phyloP scores from a whole-genome alignment of 2,329 filamentous ascomycete genomes.

The Penicillium sp. region DNA sequence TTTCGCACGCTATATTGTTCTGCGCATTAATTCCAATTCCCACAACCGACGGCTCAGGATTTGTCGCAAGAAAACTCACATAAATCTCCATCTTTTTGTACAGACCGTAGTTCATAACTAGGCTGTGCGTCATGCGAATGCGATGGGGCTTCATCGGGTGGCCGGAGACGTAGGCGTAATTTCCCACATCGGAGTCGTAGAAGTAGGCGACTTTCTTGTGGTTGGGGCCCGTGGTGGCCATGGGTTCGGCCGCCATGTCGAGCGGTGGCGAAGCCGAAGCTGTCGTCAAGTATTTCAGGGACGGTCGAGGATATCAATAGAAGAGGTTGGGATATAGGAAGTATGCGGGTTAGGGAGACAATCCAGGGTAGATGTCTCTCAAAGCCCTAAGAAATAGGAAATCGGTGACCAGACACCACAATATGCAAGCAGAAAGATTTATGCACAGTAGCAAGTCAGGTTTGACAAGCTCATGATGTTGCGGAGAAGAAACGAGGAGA shows the following conservation, averaged over 20 bases:
- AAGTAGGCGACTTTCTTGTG: slow-evolving; percentile 94
- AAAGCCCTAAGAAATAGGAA: slow-evolving; percentile 3
- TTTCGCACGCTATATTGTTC: slow-evolving; percentile 66
- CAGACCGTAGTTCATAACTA: slow-evolving; percentile 73
- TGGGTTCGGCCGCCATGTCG: slow-evolving; percentile 55
- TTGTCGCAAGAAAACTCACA: slow-evolving; percentile 41
- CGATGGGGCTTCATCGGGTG: slow-evolving; percentile 69
- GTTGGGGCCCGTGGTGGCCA: slow-evolving; percentile 51
- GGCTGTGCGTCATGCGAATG: slow-evolving; percentile 65
- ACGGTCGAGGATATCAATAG: neutral
- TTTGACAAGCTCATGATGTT: slow-evolving; percentile 18
- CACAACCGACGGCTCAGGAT: neutral
- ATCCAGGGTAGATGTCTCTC: slow-evolving; percentile 6
- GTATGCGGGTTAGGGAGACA: slow-evolving; percentile 17
- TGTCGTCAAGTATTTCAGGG: slow-evolving; percentile 6
- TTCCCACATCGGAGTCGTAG: slow-evolving; percentile 97
- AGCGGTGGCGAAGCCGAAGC: neutral
- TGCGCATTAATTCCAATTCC: slow-evolving; percentile 16
- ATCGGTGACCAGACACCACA: slow-evolving; percentile 11
- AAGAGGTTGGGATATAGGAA: slow-evolving; percentile 11
- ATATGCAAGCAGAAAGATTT: slow-evolving; percentile 2
- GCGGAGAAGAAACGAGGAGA: slow-evolving; percentile 21
- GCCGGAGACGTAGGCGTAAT: slow-evolving; percentile 89
- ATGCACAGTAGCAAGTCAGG: slow-evolving; percentile 11
- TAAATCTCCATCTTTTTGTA: slow-evolving; percentile 75